A percentile compares a stretch with the other conserved stretches of the same genome.
phyloP scores from a whole-genome alignment of 805 yeast species.

The Candida silvicultrix region DNA sequence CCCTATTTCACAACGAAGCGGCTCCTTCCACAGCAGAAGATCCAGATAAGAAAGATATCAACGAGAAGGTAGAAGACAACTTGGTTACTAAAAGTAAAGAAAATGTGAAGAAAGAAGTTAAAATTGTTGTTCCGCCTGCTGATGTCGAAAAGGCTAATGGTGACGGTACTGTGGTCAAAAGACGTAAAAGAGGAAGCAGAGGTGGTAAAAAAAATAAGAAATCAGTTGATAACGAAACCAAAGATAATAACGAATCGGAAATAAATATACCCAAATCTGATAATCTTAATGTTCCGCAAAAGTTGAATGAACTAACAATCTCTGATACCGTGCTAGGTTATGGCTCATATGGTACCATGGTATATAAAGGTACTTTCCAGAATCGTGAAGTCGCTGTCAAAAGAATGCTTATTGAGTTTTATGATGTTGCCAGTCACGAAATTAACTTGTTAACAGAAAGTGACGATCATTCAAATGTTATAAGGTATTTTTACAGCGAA shows the following conservation, averaged over 20 bases:
- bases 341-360: conserved; percentile 97
- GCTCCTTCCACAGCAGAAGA: no score
- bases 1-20: no score
- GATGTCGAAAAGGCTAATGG: conserved; percentile 13
- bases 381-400: conserved; percentile 94
- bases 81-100: neutral
- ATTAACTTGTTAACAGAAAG: conserved; percentile 83
- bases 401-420: conserved; percentile 87
- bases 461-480: conserved; percentile 94
- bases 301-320: conserved; percentile 48
- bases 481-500: conserved; percentile 91
- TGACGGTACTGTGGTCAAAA: conserved; percentile 36
- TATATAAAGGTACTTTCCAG: conserved; percentile 84
- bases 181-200: conserved; percentile 77
- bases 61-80: no score
- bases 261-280: conserved; percentile 3
- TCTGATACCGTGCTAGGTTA: conserved; percentile 81
- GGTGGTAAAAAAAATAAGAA: conserved; percentile 65
- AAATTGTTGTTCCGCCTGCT: conserved; percentile 22
- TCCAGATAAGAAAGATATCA: neutral
- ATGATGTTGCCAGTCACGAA: conserved; percentile 91
- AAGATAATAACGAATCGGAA: conserved; percentile 1
- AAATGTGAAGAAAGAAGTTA: conserved; percentile 18
- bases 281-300: conserved; percentile 4
- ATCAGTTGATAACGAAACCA: conserved; percentile 1